A percentile compares a stretch with the other conserved stretches of the same genome.
Conservation (phyloP, 2,329 filamentous ascomycete genomes). For the Curvularia sp. region DNA sequence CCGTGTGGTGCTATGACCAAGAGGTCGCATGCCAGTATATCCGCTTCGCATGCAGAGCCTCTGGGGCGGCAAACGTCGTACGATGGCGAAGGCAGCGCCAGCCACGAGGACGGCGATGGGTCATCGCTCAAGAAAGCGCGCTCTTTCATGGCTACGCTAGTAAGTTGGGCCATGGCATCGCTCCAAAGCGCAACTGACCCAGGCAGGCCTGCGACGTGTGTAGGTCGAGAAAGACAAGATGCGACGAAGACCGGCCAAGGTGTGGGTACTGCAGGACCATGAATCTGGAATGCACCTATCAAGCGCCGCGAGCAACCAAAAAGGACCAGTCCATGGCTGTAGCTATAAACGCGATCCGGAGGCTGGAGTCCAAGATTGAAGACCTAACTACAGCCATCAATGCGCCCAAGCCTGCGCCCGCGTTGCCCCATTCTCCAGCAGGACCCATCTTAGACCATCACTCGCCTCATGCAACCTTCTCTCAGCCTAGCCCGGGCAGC, state of each 20-base stretch:
- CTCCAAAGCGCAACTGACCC: conserved; percentile 12
- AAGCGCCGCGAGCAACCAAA: conserved; percentile 61
- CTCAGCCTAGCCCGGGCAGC: conserved; percentile 39
- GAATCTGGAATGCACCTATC: conserved; percentile 60
- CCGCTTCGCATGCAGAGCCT: conserved; percentile 28
- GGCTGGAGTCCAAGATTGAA: conserved; percentile 62
- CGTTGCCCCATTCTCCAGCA: conserved; percentile 18
- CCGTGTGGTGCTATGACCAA: conserved; percentile 47
- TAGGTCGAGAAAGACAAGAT: conserved; percentile 61
- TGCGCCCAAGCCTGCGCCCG: conserved; percentile 23
- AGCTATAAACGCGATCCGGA: conserved; percentile 62
- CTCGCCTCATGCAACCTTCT: conserved; percentile 37
- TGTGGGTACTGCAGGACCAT: conserved; percentile 61
- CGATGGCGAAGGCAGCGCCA: conserved; percentile 33
- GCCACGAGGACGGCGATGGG: conserved; percentile 34
- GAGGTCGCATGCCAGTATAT: conserved; percentile 35
- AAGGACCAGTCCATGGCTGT: conserved; percentile 62
- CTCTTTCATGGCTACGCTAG: conserved; percentile 48
- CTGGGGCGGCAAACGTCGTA: conserved; percentile 26
- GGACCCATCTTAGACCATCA: conserved; percentile 30
- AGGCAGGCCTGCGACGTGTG: conserved; percentile 61
- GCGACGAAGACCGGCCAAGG: conserved; percentile 60
- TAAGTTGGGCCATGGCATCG: conserved; percentile 14
- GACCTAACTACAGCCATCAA: conserved; percentile 52
- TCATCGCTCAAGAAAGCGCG: conserved; percentile 44